Conservation (phyloP, 2,329 filamentous ascomycete genomes). For the Albifimbria verrucaria region DNA sequence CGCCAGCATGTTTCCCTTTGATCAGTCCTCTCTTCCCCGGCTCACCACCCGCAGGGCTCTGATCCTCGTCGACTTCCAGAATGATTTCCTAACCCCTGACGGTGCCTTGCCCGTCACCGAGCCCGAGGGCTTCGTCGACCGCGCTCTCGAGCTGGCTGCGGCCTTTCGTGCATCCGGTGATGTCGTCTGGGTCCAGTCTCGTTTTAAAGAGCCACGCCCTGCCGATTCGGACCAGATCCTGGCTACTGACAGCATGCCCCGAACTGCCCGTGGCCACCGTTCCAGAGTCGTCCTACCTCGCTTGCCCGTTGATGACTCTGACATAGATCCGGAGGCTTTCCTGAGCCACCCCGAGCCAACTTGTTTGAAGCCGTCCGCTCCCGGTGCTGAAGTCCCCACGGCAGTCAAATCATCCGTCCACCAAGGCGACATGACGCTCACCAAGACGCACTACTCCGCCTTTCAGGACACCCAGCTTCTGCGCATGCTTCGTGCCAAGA, state of each 20-base stretch:
- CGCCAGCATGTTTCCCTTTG: constrained; percentile 51
- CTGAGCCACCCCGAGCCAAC: constrained; percentile 37
- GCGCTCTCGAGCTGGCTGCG: constrained; percentile 62
- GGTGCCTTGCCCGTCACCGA: constrained; percentile 65
- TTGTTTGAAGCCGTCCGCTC: constrained; percentile 42
- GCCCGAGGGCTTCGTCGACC: constrained; percentile 63
- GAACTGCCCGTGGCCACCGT: constrained; percentile 10
- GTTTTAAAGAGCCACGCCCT: constrained; percentile 63
- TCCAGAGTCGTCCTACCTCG: constrained; percentile 9
- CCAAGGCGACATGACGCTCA: constrained; percentile 47
- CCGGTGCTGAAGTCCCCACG: constrained; percentile 43
- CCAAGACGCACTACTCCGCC: constrained; percentile 84
- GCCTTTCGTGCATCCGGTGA: constrained; percentile 69
- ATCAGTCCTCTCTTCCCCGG: constrained; percentile 51
- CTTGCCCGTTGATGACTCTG: background rate
- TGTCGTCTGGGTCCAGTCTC: constrained; percentile 81
- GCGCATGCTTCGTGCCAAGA: constrained; percentile 72
- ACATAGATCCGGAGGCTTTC: constrained; percentile 40
- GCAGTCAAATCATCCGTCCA: constrained; percentile 40
- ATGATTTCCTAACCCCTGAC: constrained; percentile 73
- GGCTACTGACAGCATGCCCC: constrained; percentile 29
- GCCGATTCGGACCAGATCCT: constrained; percentile 52
- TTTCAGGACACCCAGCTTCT: constrained; percentile 74
- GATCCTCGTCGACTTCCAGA: constrained; percentile 82
- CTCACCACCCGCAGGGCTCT: constrained; percentile 66